A percentile compares a stretch with the other conserved stretches of the same genome.
Evolutionary conservation across 2,329 filamentous ascomycete species (phyloP).

Genomic region (Iodosphaeria phyllophila): DNA sequence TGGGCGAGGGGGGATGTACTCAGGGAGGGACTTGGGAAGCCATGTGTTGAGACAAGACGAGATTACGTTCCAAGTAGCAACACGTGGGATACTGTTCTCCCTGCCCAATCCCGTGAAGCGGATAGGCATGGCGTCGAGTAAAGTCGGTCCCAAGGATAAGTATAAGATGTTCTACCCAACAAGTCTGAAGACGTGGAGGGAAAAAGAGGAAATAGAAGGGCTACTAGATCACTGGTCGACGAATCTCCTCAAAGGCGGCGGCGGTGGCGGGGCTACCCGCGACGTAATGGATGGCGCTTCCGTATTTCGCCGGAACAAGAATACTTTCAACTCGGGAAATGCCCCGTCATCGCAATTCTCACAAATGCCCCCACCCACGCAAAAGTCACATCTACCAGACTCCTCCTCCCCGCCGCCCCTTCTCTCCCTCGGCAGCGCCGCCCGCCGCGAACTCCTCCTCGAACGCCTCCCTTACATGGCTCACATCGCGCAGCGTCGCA

Average conservation of each 20-base stretch:
- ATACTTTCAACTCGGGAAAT: slow-evolving; percentile 13
- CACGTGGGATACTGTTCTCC: slow-evolving; percentile 69
- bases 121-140: slow-evolving; percentile 25
- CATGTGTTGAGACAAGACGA: slow-evolving; percentile 82
- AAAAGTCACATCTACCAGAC: slow-evolving; percentile 6
- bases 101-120: slow-evolving; percentile 74
- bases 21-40: slow-evolving; percentile 37
- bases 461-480: slow-evolving; percentile 78
- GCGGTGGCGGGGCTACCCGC: slow-evolving; percentile 21
- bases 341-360: slow-evolving; percentile 3
- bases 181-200: slow-evolving; percentile 66
- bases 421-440: slow-evolving; percentile 43
- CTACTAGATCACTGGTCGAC: slow-evolving; percentile 52
- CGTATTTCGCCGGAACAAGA: slow-evolving; percentile 28
- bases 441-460: slow-evolving; percentile 57
- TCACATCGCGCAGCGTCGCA: slow-evolving; percentile 33
- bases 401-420: no score
- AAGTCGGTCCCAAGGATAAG: slow-evolving; percentile 37
- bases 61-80: slow-evolving; percentile 80
- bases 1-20: slow-evolving; percentile 22
- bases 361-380: slow-evolving; percentile 9
- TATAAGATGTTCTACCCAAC: slow-evolving; percentile 88
- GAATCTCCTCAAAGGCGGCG: slow-evolving; percentile 38
- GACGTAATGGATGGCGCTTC: slow-evolving; percentile 25
- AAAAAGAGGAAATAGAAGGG: slow-evolving; percentile 64